Percentiles rank a stretch among this genome's conserved stretches.
These are phyloP conservation scores for Cylindrotheca closterium DNA, from an alignment of 108 stramenopile genomes.

Conservation along the genomic window DNA sequence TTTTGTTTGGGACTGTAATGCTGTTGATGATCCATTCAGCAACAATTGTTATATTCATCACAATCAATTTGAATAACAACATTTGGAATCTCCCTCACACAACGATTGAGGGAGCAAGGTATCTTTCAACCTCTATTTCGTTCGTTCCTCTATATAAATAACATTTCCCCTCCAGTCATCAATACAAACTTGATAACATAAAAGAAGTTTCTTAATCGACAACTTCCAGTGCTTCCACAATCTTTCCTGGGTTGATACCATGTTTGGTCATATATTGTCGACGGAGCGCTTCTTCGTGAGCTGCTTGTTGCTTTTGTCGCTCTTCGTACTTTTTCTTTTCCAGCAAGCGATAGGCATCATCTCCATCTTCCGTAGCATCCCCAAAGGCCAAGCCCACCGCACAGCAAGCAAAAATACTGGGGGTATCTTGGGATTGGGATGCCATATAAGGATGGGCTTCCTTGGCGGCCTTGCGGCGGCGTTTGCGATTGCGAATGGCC, in stretches of 20 bases:
- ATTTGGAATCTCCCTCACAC: no score
- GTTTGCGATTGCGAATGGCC: constrained; percentile 62
- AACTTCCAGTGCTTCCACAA: constrained; percentile 22
- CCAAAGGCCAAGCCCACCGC: constrained; percentile 63
- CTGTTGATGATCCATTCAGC: no score
- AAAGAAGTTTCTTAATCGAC: constrained; percentile 16
- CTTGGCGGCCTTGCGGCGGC: constrained; percentile 45
- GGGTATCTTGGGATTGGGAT: constrained; percentile 34
- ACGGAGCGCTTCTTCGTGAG: constrained; percentile 51
- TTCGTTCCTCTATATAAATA: no score
- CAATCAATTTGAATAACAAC: no score
- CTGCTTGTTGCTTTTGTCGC: constrained; percentile 39
- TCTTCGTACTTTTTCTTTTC: constrained; percentile 47
- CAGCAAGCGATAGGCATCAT: constrained; percentile 40
- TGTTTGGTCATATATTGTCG: constrained; percentile 38
- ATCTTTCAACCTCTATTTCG: no score
- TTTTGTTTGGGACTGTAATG: no score
- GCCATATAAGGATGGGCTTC: constrained; percentile 8
- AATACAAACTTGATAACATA: no score
- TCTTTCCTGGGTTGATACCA: constrained; percentile 9
- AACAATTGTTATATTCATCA: no score
- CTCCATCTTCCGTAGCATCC: constrained; percentile 56
- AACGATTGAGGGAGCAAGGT: no score
- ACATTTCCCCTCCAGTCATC: no score
- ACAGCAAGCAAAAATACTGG: constrained; percentile 57